Conservation (phyloP, 2,329 filamentous ascomycete genomes). For the Paraconiothyrium brasiliense region DNA sequence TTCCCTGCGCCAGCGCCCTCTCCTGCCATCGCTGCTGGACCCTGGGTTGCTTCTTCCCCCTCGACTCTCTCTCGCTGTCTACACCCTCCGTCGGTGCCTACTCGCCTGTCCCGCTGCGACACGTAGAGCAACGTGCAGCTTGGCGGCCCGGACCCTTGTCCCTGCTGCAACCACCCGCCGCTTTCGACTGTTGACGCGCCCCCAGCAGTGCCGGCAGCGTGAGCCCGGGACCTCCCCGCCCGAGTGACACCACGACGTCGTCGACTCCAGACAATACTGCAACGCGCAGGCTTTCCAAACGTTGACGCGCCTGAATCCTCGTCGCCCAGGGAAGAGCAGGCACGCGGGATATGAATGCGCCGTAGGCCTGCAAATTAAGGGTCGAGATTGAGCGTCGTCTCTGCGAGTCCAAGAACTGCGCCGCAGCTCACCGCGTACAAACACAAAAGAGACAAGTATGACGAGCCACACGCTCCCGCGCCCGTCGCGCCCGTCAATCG, state of each 20-base stretch:
- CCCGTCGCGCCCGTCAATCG: constrained; percentile 67
- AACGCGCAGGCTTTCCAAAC: constrained; percentile 17
- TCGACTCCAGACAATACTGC: constrained; percentile 22
- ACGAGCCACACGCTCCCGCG: constrained; percentile 71
- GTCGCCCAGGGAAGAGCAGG: constrained; percentile 20
- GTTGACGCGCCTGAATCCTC: constrained; percentile 12
- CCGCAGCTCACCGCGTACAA: constrained; percentile 13
- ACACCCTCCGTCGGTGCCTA: not conserved
- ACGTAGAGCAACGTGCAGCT: constrained; percentile 18
- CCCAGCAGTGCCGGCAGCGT: constrained; percentile 12
- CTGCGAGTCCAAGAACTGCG: constrained; percentile 16
- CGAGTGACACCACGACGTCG: constrained; percentile 26
- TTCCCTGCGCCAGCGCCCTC: constrained; percentile 8
- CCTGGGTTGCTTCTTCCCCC: constrained; percentile 11
- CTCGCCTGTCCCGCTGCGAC: constrained; percentile 7
- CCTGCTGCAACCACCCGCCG: constrained; percentile 15
- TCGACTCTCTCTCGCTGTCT: not conserved
- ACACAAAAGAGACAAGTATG: constrained; percentile 33
- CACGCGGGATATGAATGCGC: constrained; percentile 36
- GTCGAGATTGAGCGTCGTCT: constrained; percentile 24
- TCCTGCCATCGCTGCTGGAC: constrained; percentile 8
- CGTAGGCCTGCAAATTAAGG: constrained; percentile 31
- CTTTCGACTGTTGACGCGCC: constrained; percentile 4
- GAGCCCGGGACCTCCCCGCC: constrained; percentile 24
- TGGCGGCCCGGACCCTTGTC: constrained; percentile 22